A percentile compares a stretch with the other conserved stretches of the same genome.
Evolutionary conservation across 805 yeast species (phyloP).

Genomic region (Saccharomycopsis microspora): DNA sequence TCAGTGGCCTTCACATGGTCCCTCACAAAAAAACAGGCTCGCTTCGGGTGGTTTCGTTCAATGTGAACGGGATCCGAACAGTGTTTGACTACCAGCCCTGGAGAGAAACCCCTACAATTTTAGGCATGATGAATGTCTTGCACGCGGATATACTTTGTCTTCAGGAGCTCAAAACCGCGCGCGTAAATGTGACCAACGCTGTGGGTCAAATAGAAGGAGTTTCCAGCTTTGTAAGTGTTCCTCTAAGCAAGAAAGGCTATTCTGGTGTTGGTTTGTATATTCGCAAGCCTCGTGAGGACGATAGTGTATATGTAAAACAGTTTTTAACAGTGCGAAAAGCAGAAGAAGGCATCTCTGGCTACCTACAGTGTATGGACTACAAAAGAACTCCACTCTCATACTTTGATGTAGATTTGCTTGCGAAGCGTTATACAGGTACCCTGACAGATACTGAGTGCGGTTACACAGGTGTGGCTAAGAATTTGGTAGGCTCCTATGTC

Average conservation of each 20-base stretch:
- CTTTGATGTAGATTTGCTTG: conserved; percentile 14
- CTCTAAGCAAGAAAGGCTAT: conserved; percentile 65
- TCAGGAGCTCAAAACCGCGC: conserved; percentile 73
- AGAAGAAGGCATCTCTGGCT: conserved; percentile 89
- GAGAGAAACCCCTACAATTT: conserved; percentile 33
- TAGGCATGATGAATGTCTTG: conserved; percentile 38
- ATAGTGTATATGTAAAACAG: conserved; percentile 18
- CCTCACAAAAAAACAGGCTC: too few relatives aligned
- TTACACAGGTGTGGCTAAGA: conserved; percentile 16
- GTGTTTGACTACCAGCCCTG: conserved; percentile 79
- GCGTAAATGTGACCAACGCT: conserved; percentile 32
- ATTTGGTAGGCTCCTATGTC: conserved; percentile 62
- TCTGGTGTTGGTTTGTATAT: conserved; percentile 86
- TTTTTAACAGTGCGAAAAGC: conserved; percentile 52
- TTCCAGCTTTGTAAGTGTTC: conserved; percentile 57
- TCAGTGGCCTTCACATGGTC: too few relatives aligned
- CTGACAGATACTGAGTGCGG: conserved; percentile 20
- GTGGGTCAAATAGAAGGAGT: conserved; percentile 46
- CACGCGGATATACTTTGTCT: conserved; percentile 71
- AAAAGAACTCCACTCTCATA: conserved; percentile 2
- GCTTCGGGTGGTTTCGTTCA: conserved; percentile 54
- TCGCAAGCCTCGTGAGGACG: conserved; percentile 38
- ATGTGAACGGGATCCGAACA: conserved; percentile 77
- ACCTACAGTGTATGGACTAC: conserved; percentile 21
- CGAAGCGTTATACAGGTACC: conserved; percentile 16